These are phyloP conservation scores for Diaporthe aspalathi DNA, from an alignment of 2,329 filamentous ascomycete genomes.

Conservation along the genomic window DNA sequence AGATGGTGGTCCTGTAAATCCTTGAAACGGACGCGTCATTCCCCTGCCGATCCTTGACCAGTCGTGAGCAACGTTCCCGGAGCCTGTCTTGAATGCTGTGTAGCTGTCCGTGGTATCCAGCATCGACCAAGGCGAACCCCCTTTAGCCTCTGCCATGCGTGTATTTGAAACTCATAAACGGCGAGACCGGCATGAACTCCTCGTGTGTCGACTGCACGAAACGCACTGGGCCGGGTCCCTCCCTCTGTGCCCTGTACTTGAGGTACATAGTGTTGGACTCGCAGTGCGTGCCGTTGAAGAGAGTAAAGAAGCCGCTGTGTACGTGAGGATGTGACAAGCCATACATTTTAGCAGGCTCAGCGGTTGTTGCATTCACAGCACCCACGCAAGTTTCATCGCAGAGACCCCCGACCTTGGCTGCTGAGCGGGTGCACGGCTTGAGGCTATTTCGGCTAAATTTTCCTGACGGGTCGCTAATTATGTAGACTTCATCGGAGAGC, in stretches of 20 bases:
- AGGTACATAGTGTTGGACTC: conserved; percentile 7
- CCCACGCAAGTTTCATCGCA: conserved; percentile 6
- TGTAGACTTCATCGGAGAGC: conserved; percentile 8
- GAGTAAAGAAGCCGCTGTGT: neutral
- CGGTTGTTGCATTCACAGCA: neutral
- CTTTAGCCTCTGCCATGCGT: neutral
- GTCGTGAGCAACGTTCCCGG: too few species aligned
- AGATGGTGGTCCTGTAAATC: neutral
- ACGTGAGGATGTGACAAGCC: conserved; percentile 1
- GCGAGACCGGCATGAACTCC: conserved; percentile 4
- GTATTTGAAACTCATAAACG: conserved; percentile 7
- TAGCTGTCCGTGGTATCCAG: neutral
- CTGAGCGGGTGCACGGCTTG: neutral
- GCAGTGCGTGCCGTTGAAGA: conserved; percentile 14
- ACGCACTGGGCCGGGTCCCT: conserved; percentile 2
- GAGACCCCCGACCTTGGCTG: conserved; percentile 8
- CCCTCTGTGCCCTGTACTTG: conserved; percentile 1
- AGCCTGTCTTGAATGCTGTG: too few species aligned
- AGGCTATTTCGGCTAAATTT: neutral
- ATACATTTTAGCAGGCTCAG: neutral
- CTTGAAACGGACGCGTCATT: neutral
- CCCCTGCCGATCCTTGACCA: neutral
- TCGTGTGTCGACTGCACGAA: neutral
- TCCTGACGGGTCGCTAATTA: conserved; percentile 1
- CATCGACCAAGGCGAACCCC: neutral